A percentile compares a stretch with the other conserved stretches of the same genome.
Evolutionary conservation across 192 early-diverging fungal species (phyloP).

Genomic region (Anaeromyces robustus): DNA sequence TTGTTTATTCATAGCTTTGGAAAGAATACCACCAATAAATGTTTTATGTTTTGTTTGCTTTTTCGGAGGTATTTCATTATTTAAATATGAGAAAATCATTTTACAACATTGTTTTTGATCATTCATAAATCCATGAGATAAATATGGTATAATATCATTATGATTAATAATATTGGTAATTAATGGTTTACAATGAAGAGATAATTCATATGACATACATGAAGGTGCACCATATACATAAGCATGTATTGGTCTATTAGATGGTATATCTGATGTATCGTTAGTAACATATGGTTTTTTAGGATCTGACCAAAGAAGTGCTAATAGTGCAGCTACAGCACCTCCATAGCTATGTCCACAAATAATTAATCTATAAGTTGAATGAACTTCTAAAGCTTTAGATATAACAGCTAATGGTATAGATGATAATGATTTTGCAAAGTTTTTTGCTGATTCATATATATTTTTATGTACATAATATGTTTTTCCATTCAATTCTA

Average conservation of each 20-base stretch:
- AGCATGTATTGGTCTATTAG: neutral
- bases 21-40: neutral
- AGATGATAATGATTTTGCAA: neutral
- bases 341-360: conserved; percentile 82
- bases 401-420: neutral
- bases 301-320: conserved; percentile 60
- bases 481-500: neutral
- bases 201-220: neutral
- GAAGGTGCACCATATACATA: neutral
- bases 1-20: neutral
- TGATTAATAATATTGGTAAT: neutral
- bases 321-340: conserved; percentile 66
- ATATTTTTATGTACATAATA: neutral
- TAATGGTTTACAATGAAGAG: neutral
- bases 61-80: neutral
- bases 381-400: conserved; percentile 51
- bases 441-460: neutral
- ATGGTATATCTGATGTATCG: neutral
- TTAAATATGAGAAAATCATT: neutral
- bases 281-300: neutral
- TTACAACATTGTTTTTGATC: neutral
- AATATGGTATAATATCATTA: neutral
- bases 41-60: neutral
- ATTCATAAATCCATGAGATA: neutral
- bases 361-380: conserved; percentile 64